These are phyloP conservation scores for Barnettozyma botsteinii DNA, from an alignment of 805 yeast genomes.

Conservation along the genomic window DNA sequence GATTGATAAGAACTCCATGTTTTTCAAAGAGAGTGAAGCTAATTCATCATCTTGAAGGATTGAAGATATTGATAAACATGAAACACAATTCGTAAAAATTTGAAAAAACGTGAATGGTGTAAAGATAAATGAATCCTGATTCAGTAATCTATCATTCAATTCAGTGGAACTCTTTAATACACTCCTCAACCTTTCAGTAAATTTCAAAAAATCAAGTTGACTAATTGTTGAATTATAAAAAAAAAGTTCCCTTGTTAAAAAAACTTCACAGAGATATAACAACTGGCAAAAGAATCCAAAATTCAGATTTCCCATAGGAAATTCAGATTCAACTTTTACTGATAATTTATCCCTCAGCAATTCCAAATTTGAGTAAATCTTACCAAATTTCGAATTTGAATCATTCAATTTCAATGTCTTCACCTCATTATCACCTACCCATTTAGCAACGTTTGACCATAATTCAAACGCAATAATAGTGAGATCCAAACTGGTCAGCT, in stretches of 20 bases:
- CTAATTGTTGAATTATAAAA: constrained; percentile 29
- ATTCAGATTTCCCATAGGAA: constrained; percentile 28
- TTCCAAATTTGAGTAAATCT: constrained; percentile 25
- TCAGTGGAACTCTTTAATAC: constrained; percentile 24
- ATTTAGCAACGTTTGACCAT: constrained; percentile 34
- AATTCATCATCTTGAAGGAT: constrained; percentile 26
- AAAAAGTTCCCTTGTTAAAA: constrained; percentile 33
- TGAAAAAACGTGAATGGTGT: constrained; percentile 37
- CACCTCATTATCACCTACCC: constrained; percentile 34
- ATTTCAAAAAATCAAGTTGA: constrained; percentile 29
- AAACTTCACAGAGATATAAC: constrained; percentile 29
- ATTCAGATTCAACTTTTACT: constrained; percentile 27
- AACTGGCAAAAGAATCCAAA: constrained; percentile 34
- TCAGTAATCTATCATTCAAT: constrained; percentile 22
- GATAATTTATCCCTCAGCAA: constrained; percentile 26
- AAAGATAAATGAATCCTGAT: constrained; percentile 27
- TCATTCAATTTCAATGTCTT: constrained; percentile 24
- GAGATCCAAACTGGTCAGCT: constrained; percentile 26
- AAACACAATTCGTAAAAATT: constrained; percentile 32
- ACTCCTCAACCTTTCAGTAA: constrained; percentile 21
- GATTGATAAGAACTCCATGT: constrained; percentile 22
- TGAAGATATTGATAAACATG: constrained; percentile 28
- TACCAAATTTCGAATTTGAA: constrained; percentile 24
- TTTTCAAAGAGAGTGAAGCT: constrained; percentile 21
- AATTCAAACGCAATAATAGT: constrained; percentile 31